Percentiles rank a stretch among this genome's conserved stretches.
These are phyloP conservation scores for Pseudogymnoascus sp. DNA, from an alignment of 2,329 filamentous ascomycete genomes.

Conservation along the genomic window DNA sequence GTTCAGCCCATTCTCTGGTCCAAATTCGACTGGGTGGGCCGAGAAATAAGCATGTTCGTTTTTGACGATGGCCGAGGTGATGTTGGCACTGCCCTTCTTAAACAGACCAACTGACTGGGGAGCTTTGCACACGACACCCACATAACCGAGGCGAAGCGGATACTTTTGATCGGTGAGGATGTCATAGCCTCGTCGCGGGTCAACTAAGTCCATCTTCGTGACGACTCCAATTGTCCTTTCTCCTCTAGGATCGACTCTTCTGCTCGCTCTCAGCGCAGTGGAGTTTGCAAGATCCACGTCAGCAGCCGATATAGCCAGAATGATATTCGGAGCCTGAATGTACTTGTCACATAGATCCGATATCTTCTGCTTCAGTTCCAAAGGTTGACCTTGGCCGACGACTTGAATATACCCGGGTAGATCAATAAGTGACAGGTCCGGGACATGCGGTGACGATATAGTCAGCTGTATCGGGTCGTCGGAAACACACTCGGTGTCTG, in stretches of 20 bases:
- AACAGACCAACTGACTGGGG: constrained; percentile 60
- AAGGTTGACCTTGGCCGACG: constrained; percentile 80
- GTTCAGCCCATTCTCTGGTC: constrained; percentile 61
- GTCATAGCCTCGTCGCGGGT: constrained; percentile 67
- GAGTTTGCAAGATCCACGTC: constrained; percentile 98
- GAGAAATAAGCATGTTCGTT: constrained; percentile 87
- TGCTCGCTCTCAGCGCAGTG: constrained; percentile 80
- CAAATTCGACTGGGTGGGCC: constrained; percentile 74
- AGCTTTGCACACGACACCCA: constrained; percentile 87
- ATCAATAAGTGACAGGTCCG: constrained; percentile 92
- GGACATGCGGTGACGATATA: constrained; percentile 92
- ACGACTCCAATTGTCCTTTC: constrained; percentile 98
- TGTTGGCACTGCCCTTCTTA: constrained; percentile 71
- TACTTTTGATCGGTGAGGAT: constrained; percentile 89
- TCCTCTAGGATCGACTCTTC: constrained; percentile 86
- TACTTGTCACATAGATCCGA: constrained; percentile 96
- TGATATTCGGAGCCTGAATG: constrained; percentile 91
- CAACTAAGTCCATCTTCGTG: constrained; percentile 97
- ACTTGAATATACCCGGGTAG: constrained; percentile 97
- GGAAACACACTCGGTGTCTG: constrained; percentile 84
- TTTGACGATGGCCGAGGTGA: constrained; percentile 73
- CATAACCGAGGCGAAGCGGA: constrained; percentile 88
- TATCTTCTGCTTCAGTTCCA: constrained; percentile 91
- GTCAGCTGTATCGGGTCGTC: constrained; percentile 95
- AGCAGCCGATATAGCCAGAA: constrained; percentile 92